Evolutionary conservation across 164 flowering plant genomes (phyloP), one percentile per base, ranked within the genome.

Genomic region (Berberis thunbergii): DNA sequence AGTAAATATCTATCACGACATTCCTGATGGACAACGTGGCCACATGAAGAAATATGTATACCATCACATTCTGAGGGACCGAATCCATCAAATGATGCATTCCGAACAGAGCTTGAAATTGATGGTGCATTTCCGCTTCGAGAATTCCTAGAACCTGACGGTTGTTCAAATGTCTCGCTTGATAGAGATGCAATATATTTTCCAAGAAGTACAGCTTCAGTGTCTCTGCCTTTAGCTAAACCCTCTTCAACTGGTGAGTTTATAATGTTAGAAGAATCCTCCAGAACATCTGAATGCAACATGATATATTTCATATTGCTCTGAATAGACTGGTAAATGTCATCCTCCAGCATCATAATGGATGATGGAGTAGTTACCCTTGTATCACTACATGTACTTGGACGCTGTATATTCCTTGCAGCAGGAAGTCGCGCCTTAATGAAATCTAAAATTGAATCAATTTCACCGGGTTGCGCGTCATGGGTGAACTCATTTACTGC

Each of bases 1-100:
- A 77, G 75, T 53, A 91, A 66, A 75, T 95, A 95, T 26, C 88
- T 88, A 60, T 85, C 89, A 68, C 88, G 88, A 78, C 99, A 95
- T 45, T 77, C 91, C 71, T 84, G 94, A 80, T 95, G 99, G 67
- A 91, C 88, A 54, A 92, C 97, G 86, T 95, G 99, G 48, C 98
- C 99, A 86, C 99, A 95, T 4, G 99, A 91, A 65, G 99, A 91
- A 58, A 88, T 64, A 79, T 80, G 76, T 55, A 95, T 74, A 41
- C 99, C 99, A 78, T 89, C 94, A 79, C 88, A 80, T 66, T 84
- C 87, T 38, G 62, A 42, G 1, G 99, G 96, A 45, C 94, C 81
- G 77, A 85, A 83, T 57, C 86, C 84, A 77, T 85, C 85, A 75
- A 69, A 82, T 64, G 80, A 61, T 44, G 73, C 54, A 74, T 4